Evolutionary conservation across 345 rosid species (phyloP).

Genomic region (Hevea brasiliensis): DNA sequence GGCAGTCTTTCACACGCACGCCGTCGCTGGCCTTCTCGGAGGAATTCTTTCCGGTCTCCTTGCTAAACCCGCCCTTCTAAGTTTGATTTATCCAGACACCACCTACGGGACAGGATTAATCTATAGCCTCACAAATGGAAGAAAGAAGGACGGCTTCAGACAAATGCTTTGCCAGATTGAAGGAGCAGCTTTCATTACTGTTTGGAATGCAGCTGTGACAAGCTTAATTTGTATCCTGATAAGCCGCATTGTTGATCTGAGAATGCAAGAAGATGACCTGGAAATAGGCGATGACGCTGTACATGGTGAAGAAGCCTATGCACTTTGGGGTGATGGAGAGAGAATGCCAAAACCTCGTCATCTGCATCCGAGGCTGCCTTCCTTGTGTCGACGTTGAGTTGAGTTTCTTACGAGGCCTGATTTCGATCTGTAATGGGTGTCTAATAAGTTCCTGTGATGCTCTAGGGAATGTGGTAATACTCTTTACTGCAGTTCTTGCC

Average conservation of each 20-base stretch:
- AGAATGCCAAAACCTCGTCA: constrained; percentile 21
- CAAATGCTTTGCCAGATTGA: constrained; percentile 42
- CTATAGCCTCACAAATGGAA: constrained; percentile 29
- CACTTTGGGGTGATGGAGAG: constrained; percentile 55
- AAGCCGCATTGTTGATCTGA: constrained; percentile 44
- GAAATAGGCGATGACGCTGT: constrained; percentile 64
- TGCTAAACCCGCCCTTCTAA: constrained; percentile 46
- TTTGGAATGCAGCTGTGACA: constrained; percentile 42
- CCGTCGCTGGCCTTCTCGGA: constrained; percentile 57
- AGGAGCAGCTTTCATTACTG: constrained; percentile 44
- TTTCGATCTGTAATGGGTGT: neutral
- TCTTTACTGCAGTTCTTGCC: neutral
- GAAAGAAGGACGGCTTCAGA: constrained; percentile 19
- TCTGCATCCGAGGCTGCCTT: constrained; percentile 25
- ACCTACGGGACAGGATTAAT: constrained; percentile 39
- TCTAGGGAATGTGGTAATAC: neutral
- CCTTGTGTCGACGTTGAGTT: constrained; percentile 11
- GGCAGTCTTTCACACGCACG: constrained; percentile 67
- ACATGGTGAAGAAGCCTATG: constrained; percentile 68
- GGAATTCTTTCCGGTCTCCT: constrained; percentile 51
- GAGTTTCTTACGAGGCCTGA: no score
- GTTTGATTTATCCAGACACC: constrained; percentile 21
- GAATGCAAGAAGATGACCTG: constrained; percentile 55
- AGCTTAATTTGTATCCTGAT: constrained; percentile 55
- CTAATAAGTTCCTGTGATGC: neutral